A percentile compares a stretch with the other conserved stretches of the same genome.
Evolutionary conservation across 2,329 filamentous ascomycete genomes (phyloP).

Genomic region (Monosporascus sp.): DNA sequence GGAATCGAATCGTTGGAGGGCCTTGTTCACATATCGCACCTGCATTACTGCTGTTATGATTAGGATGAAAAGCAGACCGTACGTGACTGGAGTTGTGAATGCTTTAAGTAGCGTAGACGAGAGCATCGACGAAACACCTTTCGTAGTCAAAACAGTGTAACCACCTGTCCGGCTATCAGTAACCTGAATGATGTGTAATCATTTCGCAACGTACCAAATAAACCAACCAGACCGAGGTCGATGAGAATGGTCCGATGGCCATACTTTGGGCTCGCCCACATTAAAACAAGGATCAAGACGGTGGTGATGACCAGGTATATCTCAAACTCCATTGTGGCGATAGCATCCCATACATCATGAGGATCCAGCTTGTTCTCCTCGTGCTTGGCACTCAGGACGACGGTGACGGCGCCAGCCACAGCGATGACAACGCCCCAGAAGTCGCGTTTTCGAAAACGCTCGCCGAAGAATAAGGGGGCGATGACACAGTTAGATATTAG

Average conservation of each 20-base stretch:
- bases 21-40: conserved; percentile 89
- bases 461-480: conserved; percentile 88
- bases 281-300: conserved; percentile 67
- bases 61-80: conserved; percentile 74
- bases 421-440: conserved; percentile 85
- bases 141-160: conserved; percentile 95
- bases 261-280: conserved; percentile 78
- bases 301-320: conserved; percentile 79
- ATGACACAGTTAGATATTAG: conserved; percentile 96
- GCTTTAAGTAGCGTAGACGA: conserved; percentile 86
- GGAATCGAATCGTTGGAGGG: conserved; percentile 87
- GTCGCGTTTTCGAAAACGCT: conserved; percentile 79
- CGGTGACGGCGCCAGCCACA: conserved; percentile 81
- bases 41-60: conserved; percentile 88
- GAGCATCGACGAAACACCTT: conserved; percentile 91
- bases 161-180: conserved; percentile 53
- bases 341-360: conserved; percentile 83
- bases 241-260: conserved; percentile 85
- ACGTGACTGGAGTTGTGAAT: conserved; percentile 88
- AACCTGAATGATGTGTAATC: conserved; percentile 3
- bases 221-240: conserved; percentile 84
- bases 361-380: conserved; percentile 89
- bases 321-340: conserved; percentile 84
- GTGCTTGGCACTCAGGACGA: conserved; percentile 85
- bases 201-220: conserved; percentile 66